phyloP scores from a whole-genome alignment of 2,329 filamentous ascomycete genomes.

The Fusarium sp. region DNA sequence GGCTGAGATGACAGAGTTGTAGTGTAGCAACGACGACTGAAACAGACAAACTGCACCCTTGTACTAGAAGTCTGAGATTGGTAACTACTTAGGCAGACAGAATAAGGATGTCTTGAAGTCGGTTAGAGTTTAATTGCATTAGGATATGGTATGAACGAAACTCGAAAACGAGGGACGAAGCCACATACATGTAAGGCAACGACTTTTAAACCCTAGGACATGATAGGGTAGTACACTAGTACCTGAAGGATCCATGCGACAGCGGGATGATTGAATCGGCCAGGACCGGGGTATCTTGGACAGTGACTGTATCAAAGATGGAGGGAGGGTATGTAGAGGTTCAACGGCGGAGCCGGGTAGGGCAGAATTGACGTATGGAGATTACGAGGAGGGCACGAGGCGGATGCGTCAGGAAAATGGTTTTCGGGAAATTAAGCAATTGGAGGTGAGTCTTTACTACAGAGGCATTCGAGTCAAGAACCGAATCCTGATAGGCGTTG shows the following conservation, averaged over 20 bases:
- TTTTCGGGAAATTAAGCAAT: constrained; percentile 2
- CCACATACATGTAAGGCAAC: constrained; percentile 35
- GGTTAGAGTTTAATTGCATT: constrained; percentile 13
- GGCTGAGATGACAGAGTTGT: background rate
- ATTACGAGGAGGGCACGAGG: constrained; percentile 36
- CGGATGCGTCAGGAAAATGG: constrained; percentile 4
- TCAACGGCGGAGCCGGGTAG: constrained; percentile 26
- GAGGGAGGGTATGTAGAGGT: constrained; percentile 13
- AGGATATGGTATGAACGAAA: constrained; percentile 7
- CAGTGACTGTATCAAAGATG: constrained; percentile 18
- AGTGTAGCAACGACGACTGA: background rate
- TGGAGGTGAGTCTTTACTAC: constrained; percentile 12
- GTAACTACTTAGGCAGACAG: constrained; percentile 13
- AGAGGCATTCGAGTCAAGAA: background rate
- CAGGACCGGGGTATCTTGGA: constrained; percentile 25
- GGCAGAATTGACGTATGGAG: constrained; percentile 38
- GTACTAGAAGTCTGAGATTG: background rate
- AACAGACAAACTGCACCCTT: background rate
- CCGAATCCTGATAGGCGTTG: background rate
- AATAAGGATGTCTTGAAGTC: background rate
- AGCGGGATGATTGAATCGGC: constrained; percentile 37
- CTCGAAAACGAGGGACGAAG: constrained; percentile 26
- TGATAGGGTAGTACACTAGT: constrained; percentile 12
- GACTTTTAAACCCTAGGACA: constrained; percentile 26
- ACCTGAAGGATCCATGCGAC: constrained; percentile 35